Conservation (phyloP, 2,329 filamentous ascomycete genomes). For the Talaromyces funiculosus region DNA sequence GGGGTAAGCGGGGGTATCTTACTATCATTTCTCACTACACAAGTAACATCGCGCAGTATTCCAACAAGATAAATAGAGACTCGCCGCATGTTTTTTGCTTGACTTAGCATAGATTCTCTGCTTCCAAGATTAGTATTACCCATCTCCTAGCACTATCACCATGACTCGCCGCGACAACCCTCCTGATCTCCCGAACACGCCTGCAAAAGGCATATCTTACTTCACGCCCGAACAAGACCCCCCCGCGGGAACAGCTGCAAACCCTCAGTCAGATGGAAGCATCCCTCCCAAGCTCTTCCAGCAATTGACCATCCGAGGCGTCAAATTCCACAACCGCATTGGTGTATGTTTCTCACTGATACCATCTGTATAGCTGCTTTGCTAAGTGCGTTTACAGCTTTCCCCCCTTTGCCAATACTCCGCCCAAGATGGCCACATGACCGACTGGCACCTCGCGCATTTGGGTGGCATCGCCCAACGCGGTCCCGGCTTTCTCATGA, state of each 20-base stretch:
- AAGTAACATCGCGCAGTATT: too few species aligned
- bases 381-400: constrained; percentile 31
- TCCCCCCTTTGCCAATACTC: constrained; percentile 64
- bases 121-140: too few species aligned
- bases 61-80: neutral
- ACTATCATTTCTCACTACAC: too few species aligned
- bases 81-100: neutral
- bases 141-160: neutral
- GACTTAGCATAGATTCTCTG: neutral
- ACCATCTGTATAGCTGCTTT: neutral
- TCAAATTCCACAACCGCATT: constrained; percentile 64
- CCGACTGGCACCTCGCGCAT: constrained; percentile 76
- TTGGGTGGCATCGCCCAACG: constrained; percentile 71
- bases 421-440: constrained; percentile 64
- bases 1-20: neutral
- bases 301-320: constrained; percentile 51
- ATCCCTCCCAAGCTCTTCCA: constrained; percentile 53
- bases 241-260: constrained; percentile 33
- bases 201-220: constrained; percentile 39
- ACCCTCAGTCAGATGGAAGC: constrained; percentile 37
- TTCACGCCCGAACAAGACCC: constrained; percentile 35
- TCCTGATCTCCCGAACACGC: constrained; percentile 31
- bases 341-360: constrained; percentile 35
- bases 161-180: constrained; percentile 8
- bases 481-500: constrained; percentile 66